Evolutionary conservation across 2,329 filamentous ascomycete species (phyloP).

Genomic region (Lachnellula arida): DNA sequence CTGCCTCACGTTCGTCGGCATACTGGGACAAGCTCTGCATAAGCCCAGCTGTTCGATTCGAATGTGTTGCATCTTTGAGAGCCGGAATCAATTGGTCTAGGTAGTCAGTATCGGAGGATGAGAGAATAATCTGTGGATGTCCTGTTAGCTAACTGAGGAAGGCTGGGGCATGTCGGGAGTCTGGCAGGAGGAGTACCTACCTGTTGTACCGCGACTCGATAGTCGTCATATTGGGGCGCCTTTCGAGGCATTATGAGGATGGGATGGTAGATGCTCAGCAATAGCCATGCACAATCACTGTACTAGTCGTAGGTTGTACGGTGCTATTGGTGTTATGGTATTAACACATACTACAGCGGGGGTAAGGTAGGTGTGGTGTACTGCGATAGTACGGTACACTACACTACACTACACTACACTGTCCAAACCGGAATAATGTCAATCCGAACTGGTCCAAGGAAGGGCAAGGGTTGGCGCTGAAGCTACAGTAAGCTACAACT

Average conservation of each 20-base stretch:
- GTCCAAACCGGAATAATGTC: no score
- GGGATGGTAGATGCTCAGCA: not conserved
- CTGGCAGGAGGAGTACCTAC: slow-evolving; percentile 11
- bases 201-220: slow-evolving; percentile 30
- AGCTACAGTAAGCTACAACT: no score
- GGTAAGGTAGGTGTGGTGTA: no score
- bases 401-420: no score
- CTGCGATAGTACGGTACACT: no score
- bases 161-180: no score
- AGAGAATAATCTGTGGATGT: slow-evolving; percentile 74
- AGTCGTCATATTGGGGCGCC: slow-evolving; percentile 30
- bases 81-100: slow-evolving; percentile 93
- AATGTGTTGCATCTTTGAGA: slow-evolving; percentile 80
- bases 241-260: slow-evolving; percentile 25
- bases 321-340: no score
- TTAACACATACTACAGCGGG: no score
- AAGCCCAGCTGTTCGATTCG: slow-evolving; percentile 67
- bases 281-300: not conserved
- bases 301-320: no score
- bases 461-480: no score
- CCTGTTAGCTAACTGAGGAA: slow-evolving; percentile 9
- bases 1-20: slow-evolving; percentile 77
- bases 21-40: slow-evolving; percentile 76
- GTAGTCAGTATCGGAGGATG: slow-evolving; percentile 87
- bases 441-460: no score